These are phyloP conservation scores for Apostasia shenzhenica DNA, from an alignment of 106 monocot genomes.

Conservation along the genomic window DNA sequence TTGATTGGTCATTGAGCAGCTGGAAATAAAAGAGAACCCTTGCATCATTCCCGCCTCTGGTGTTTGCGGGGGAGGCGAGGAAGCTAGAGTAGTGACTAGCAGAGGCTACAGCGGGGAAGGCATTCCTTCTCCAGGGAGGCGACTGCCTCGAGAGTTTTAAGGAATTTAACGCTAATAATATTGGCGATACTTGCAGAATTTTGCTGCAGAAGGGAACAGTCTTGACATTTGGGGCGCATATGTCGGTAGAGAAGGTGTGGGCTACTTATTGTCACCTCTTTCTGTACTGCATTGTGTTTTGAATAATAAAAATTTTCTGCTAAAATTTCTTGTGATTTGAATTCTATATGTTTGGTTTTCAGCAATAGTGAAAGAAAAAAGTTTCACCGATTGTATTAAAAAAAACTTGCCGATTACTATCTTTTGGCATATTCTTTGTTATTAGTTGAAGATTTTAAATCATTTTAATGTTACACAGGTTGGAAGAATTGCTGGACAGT, in stretches of 20 bases:
- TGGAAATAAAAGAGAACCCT: conserved; percentile 11
- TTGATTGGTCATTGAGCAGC: conserved; percentile 5
- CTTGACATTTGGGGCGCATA: conserved; percentile 13
- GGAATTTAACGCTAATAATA: conserved; percentile 72
- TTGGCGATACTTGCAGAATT: conserved; percentile 41
- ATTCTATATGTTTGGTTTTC: neutral
- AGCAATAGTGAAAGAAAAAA: no score
- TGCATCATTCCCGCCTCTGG: conserved; percentile 44
- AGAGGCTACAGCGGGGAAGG: conserved; percentile 55
- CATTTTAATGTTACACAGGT: neutral
- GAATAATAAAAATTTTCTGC: neutral
- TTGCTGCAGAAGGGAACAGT: conserved; percentile 18
- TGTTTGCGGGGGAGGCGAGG: conserved; percentile 78
- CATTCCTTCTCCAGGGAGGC: conserved; percentile 74
- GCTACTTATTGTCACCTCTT: neutral
- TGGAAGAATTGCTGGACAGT: conserved; percentile 23
- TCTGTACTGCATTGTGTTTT: neutral
- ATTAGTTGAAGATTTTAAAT: neutral
- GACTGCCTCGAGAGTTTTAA: conserved; percentile 88
- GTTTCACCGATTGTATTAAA: neutral
- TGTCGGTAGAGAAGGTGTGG: conserved; percentile 12
- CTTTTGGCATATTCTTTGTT: neutral
- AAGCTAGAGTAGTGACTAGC: conserved; percentile 61
- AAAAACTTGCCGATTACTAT: neutral
- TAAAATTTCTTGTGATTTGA: neutral